Base-by-base conservation (phyloP, 108 stramenopile species). In the Fragilaria crotonensis region DNA sequence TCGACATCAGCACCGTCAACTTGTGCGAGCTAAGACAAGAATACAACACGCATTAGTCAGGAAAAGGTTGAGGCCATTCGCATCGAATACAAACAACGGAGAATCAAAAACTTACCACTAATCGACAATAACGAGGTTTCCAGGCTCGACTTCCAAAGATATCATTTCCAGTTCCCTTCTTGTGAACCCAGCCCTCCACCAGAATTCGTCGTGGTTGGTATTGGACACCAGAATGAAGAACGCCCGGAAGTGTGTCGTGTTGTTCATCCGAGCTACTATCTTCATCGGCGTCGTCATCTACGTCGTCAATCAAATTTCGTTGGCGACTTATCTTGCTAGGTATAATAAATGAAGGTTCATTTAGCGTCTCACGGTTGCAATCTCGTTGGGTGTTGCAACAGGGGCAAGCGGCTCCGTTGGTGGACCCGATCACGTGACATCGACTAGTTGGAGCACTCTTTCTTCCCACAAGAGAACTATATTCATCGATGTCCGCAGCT, bases 151-250 rank as follows among this genome's bases (percentile, higher is more conserved):
- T 79, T 29, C 77, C 78, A 14, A 77, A 64, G 63, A 70, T 75
- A 48, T 85, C 84, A 20, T 62, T 62, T 1, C 84, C 84, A 25
- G 80, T 74, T 0, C 84, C 84, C 54, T 85, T 85, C 67, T 85
- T 85, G 47, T 79, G 69, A 20, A 85, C n/a, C 75, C 77, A 81
- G n/a, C 80, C 80, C 57, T 85, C 72, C 9, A 63, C 76, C 11
- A 85, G 30, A 32, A 75, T 63, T 33, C 58, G 25, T 7, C 33
- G 68, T 3, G 73, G 66, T 23, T 48, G 53, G 33, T 75, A 80
- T 21, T 55, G 25, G 49, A 62, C 36, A n/a, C 73, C 78, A 19
- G 44, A 30, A 23, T 41, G 44, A 36, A 74, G 54, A 3, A 73
- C 65, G 11, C 73, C 73, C 1, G 73, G 73, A 47, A 80, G n/a